phyloP scores from a whole-genome alignment of 768 basidiomycete species.

The Mycena filopes region DNA sequence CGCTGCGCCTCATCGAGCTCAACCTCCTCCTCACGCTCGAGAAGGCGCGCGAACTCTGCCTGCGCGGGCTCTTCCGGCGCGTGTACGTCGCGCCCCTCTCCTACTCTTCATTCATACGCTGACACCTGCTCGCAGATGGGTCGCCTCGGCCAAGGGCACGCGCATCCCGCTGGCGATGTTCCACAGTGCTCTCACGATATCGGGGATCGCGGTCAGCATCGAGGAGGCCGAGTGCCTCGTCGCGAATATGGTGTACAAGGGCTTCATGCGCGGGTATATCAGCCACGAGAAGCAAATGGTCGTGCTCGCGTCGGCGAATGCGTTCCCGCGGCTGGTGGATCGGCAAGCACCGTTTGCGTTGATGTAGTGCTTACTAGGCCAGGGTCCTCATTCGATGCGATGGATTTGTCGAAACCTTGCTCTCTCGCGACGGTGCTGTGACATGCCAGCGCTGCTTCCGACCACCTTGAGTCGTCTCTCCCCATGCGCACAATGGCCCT shows the following conservation, averaged over 20 bases:
- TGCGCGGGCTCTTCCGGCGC: constrained; percentile 83
- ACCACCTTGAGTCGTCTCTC: too few species aligned
- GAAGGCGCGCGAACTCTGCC: constrained; percentile 86
- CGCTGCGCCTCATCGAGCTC: constrained; percentile 82
- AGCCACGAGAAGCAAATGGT: constrained; percentile 96
- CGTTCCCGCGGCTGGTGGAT: constrained; percentile 83
- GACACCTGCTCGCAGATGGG: constrained; percentile 68
- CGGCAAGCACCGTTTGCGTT: constrained; percentile 63
- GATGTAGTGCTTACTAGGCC: constrained; percentile 35
- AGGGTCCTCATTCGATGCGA: too few species aligned
- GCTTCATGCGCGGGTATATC: constrained; percentile 94
- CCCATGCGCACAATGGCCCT: too few species aligned
- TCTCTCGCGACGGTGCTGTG: too few species aligned
- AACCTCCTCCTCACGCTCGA: constrained; percentile 91
- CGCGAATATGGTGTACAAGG: constrained; percentile 95
- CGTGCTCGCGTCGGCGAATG: constrained; percentile 81
- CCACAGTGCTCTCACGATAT: constrained; percentile 76
- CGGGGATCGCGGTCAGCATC: constrained; percentile 68
- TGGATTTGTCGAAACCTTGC: too few species aligned
- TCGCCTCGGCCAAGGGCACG: constrained; percentile 74
- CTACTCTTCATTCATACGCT: constrained; percentile 1
- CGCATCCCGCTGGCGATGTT: constrained; percentile 87
- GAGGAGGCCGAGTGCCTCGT: constrained; percentile 95
- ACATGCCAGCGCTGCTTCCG: too few species aligned
- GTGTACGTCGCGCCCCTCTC: constrained; percentile 61